phyloP scores from a whole-genome alignment of 106 monocot species.

The Phalaenopsis equestris region DNA sequence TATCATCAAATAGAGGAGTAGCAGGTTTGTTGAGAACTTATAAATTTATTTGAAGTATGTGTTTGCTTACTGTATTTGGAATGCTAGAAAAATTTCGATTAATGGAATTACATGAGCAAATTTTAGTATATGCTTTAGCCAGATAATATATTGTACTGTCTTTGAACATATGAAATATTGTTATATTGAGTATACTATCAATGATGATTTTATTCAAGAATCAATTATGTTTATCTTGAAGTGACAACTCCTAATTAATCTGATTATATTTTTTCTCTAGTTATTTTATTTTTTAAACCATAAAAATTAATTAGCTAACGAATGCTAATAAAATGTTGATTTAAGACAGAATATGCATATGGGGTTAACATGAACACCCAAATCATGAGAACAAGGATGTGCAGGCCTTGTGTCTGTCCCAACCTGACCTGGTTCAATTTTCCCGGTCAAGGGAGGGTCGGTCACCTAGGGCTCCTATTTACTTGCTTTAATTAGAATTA shows the following conservation, averaged over 20 bases:
- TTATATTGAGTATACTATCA: not conserved
- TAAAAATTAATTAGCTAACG: not conserved
- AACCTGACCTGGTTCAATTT: too few relatives aligned
- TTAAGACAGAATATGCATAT: too few relatives aligned
- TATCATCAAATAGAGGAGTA: constrained; percentile 58
- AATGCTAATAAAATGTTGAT: not conserved
- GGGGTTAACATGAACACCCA: too few relatives aligned
- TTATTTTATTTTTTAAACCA: not conserved
- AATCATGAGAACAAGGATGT: too few relatives aligned
- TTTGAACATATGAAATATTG: not conserved
- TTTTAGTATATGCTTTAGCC: not conserved
- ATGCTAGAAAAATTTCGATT: not conserved
- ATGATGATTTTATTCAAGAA: not conserved
- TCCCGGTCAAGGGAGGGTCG: too few relatives aligned
- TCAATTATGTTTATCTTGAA: not conserved
- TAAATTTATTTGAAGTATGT: not conserved
- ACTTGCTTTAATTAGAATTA: too few relatives aligned
- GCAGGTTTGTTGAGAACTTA: constrained; percentile 46
- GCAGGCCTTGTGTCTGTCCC: too few relatives aligned
- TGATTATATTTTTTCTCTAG: not conserved
- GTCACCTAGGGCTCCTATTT: too few relatives aligned
- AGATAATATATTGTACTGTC: not conserved
- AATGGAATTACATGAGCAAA: not conserved
- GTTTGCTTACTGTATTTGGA: not conserved
- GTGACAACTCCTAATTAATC: not conserved